These are phyloP conservation scores for Candida succiphila DNA, from an alignment of 805 yeast species.

Conservation along the genomic window DNA sequence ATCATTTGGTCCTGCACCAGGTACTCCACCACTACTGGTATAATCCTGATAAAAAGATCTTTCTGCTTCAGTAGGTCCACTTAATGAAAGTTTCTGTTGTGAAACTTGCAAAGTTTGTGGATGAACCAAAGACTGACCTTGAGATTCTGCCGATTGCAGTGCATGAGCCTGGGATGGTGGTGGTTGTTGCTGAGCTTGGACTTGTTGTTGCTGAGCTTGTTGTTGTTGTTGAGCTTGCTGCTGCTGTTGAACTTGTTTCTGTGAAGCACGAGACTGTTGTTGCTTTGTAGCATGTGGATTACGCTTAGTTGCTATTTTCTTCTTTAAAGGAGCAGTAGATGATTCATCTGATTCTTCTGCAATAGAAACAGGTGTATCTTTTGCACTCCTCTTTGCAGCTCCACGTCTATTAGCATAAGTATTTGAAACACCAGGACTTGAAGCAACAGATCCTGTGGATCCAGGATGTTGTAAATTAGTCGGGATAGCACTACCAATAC, in stretches of 20 bases:
- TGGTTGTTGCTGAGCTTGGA: background rate
- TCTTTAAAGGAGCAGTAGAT: background rate
- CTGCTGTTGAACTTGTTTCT: background rate
- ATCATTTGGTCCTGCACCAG: slow-evolving; percentile 22
- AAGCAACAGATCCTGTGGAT: background rate
- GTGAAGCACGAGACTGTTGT: background rate
- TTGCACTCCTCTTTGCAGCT: slow-evolving; percentile 8
- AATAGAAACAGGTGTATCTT: slow-evolving; percentile 14
- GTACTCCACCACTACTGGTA: too few relatives aligned
- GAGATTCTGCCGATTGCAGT: background rate
- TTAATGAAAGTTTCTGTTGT: too few relatives aligned
- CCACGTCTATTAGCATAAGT: slow-evolving; percentile 1
- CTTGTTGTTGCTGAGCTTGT: background rate
- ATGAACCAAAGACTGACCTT: background rate
- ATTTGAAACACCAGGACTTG: slow-evolving; percentile 2
- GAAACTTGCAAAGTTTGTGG: too few relatives aligned
- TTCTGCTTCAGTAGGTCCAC: slow-evolving; percentile 2
- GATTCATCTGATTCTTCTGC: slow-evolving; percentile 13
- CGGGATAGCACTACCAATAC: background rate
- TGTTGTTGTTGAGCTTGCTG: background rate
- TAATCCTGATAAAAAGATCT: slow-evolving; percentile 19
- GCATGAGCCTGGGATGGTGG: background rate
- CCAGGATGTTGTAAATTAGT: background rate
- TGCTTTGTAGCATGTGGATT: background rate
- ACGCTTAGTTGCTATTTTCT: background rate